Evolutionary conservation across 345 rosid species (phyloP), one percentile per base, ranked within the genome.

Genomic region (Isatis tinctoria): DNA sequence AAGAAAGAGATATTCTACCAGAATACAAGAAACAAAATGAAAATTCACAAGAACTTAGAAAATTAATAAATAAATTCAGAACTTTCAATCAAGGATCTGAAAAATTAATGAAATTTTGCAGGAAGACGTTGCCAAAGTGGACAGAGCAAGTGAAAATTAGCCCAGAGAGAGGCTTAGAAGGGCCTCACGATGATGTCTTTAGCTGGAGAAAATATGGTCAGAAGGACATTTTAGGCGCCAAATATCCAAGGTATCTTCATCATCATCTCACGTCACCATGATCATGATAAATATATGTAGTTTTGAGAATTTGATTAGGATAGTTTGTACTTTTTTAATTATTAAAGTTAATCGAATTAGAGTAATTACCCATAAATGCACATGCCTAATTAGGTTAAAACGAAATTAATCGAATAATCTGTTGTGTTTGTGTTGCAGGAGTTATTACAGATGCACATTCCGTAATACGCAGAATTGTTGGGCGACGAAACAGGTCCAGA

Each of bases 191-290:
- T 52, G 96, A 91, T 78, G 87, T 92, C 75, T 84, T 72, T 26
- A 86, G 84, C 75, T 91, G 98, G 98, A 91, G 98, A 81, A 91
- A 93, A 72, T 91, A 93, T 78, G 98, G 95, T 7, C 98, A 94
- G 56, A 93, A 93, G 74, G 93, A 87, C 74, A 94, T 91, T 53
- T 91, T 88, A 0, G 95, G 96, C 53, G 88, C 97, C 61, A 89
- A 77, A 79, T 85, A 80, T 81, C 98, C 97, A 9, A 90, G 98
- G 98, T 87, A 41, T 65, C 58, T 65, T 64, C 35, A 72, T 40
- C 41, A 22, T 22, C 35, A 53, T 53, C 58, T 12, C 26, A 24
- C 58, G 10, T 26, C 5, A 39, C 4, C 44, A 12, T 40, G 6
- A 13, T 40, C 44, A 44, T n/a, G n/a, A n/a, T 22, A 22, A 22